Evolutionary conservation across 495 filamentous ascomycete genomes (phyloP), one percentile per base, ranked within the genome.

Genomic region (Terfezia claveryi): DNA sequence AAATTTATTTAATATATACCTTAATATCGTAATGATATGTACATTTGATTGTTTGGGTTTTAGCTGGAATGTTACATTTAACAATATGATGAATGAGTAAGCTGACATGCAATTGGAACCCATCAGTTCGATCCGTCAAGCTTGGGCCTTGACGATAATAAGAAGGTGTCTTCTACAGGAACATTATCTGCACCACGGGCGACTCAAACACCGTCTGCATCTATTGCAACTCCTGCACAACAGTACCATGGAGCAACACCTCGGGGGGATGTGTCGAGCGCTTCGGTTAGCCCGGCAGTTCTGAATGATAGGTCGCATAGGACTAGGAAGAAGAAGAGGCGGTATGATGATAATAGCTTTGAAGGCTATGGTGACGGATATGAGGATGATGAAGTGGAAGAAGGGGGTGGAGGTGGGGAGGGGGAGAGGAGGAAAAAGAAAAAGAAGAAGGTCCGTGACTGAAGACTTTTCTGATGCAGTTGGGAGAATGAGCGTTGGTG

Each of bases 301-400:
- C 60, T 36, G 56, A 59, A 10, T 54, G 65, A 37, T 74, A 76
- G 55, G 53, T 64, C 36, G 68, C 72, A 12, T 70, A 77, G 36
- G 11, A 50, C 14, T 20, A 14, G 41, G 41, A 59, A 57, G 50
- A 80, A 77, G 60, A 82, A 82, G 68, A 71, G 81, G 58, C 70
- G 77, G 59, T 85, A 85, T 62, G 75, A 79, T 61, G 81, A 83
- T 36, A 69, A 69, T 49, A 80, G 76, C 59, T 85, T 80, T 63
- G 75, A 75, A 53, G 81, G 81, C 5, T 85, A 85, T 58, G 76
- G 73, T 52, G 80, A 82, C 68, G 80, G 76, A 14, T 46, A 46
- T 10, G 75, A 78, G 56, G 74, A 74, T 52, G 77, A 76, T 23
- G 67, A 70, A 54, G 69, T 66, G 16, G 56, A 54, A 16, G 61